Evolutionary conservation across 495 filamentous ascomycete genomes (phyloP).

Genomic region (Xylaria longipes): DNA sequence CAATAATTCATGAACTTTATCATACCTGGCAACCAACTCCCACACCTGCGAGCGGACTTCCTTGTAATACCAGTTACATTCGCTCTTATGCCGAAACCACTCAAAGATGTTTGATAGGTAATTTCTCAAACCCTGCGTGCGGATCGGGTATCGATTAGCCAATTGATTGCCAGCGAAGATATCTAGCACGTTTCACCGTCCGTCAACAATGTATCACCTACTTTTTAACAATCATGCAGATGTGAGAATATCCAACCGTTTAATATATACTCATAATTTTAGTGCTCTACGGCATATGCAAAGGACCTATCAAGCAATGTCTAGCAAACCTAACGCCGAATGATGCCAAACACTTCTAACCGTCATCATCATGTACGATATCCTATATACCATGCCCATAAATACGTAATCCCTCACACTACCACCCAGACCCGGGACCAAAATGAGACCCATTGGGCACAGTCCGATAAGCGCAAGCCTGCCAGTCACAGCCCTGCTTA

Average conservation of each 20-base stretch:
- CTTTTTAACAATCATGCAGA: neutral
- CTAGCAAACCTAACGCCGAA: neutral
- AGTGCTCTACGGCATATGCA: neutral
- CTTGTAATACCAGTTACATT: no score
- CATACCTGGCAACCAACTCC: no score
- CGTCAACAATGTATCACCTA: no score
- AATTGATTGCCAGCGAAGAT: no score
- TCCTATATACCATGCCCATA: neutral
- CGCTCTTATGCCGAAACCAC: no score
- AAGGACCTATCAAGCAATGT: neutral
- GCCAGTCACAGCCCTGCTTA: conserved; percentile 69
- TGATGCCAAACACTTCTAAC: conserved; percentile 1
- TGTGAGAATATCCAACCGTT: neutral
- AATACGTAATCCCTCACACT: conserved; percentile 18
- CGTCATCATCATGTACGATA: neutral
- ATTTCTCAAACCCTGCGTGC: no score
- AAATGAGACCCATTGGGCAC: conserved; percentile 62
- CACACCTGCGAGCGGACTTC: no score
- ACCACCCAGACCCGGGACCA: conserved; percentile 63
- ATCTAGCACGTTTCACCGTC: no score
- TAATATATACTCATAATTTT: neutral
- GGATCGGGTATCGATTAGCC: no score
- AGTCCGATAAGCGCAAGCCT: conserved; percentile 62
- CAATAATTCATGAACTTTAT: no score
- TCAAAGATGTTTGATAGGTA: no score